Percentiles rank a stretch among this genome's conserved stretches.
phyloP scores from a whole-genome alignment of 129 eudicot genomes.

The Flaveria brownii region DNA sequence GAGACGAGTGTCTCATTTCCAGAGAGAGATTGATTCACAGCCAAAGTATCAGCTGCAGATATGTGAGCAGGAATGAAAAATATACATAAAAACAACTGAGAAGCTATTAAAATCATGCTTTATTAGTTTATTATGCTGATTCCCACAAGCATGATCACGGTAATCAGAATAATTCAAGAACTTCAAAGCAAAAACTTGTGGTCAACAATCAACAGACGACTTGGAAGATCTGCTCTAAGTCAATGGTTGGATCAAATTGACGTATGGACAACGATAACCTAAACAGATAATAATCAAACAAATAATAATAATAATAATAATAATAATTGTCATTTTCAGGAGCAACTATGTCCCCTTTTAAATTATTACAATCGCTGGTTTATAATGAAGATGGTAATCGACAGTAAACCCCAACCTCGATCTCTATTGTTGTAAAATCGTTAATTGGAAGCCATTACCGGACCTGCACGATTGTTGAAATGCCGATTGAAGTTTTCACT shows the following conservation, averaged over 20 bases:
- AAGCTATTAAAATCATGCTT: neutral
- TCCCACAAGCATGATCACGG: neutral
- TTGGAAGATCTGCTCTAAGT: neutral
- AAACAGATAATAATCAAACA: neutral
- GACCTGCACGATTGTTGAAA: too few species aligned
- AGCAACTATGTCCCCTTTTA: too few species aligned
- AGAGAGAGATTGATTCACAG: slow-evolving; percentile 36
- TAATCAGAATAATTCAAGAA: neutral
- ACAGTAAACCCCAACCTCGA: too few species aligned
- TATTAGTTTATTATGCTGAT: neutral
- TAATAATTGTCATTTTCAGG: too few species aligned
- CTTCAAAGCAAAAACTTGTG: neutral
- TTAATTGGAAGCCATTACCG: too few species aligned
- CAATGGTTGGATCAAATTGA: neutral
- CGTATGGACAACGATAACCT: neutral
- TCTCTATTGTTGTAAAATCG: too few species aligned
- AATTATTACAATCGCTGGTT: too few species aligned
- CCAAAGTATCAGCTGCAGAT: slow-evolving; percentile 29
- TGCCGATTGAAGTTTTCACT: too few species aligned
- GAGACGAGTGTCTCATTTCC: slow-evolving; percentile 43
- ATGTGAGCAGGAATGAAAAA: neutral
- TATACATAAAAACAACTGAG: slow-evolving; percentile 13
- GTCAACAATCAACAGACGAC: neutral
- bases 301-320: too few species aligned
- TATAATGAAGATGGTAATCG: too few species aligned